Conservation (phyloP, 2,329 filamentous ascomycete species). For the Kalaharituber pfeilii region DNA sequence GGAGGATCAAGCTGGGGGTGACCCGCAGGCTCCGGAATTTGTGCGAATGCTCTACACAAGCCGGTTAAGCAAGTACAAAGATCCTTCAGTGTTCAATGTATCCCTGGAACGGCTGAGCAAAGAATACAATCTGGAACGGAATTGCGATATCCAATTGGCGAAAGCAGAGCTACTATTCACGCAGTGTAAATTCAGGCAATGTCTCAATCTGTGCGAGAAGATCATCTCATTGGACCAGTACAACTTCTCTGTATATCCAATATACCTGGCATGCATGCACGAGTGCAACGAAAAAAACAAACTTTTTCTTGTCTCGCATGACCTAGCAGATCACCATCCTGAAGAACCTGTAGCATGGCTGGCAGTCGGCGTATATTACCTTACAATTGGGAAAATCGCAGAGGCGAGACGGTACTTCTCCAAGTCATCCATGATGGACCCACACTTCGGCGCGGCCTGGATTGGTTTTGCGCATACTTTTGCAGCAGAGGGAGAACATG, state of each 20-base stretch:
- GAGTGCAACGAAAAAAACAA: conserved; percentile 75
- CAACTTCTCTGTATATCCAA: conserved; percentile 73
- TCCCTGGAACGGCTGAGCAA: conserved; percentile 84
- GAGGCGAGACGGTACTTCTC: conserved; percentile 93
- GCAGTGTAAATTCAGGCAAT: conserved; percentile 81
- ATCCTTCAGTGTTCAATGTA: conserved; percentile 61
- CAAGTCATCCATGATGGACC: conserved; percentile 93
- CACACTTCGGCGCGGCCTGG: conserved; percentile 93
- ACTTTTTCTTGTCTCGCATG: conserved; percentile 80
- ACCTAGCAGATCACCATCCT: conserved; percentile 78
- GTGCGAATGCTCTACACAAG: conserved; percentile 94
- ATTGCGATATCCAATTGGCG: conserved; percentile 78
- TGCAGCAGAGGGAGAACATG: conserved; percentile 90
- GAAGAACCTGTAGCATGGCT: conserved; percentile 86
- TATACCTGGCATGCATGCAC: conserved; percentile 80
- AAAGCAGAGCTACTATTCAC: conserved; percentile 85
- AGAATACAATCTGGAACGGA: conserved; percentile 72
- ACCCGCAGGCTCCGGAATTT: conserved; percentile 77
- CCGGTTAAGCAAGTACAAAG: conserved; percentile 83
- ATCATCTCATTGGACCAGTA: conserved; percentile 73
- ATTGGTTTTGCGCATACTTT: conserved; percentile 98
- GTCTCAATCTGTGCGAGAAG: conserved; percentile 63
- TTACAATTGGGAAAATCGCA: conserved; percentile 71
- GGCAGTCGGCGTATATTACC: conserved; percentile 88
- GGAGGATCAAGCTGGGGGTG: conserved; percentile 18